Evolutionary conservation across 2,329 filamentous ascomycete species (phyloP).

Genomic region (Ceratocystis colombiana): DNA sequence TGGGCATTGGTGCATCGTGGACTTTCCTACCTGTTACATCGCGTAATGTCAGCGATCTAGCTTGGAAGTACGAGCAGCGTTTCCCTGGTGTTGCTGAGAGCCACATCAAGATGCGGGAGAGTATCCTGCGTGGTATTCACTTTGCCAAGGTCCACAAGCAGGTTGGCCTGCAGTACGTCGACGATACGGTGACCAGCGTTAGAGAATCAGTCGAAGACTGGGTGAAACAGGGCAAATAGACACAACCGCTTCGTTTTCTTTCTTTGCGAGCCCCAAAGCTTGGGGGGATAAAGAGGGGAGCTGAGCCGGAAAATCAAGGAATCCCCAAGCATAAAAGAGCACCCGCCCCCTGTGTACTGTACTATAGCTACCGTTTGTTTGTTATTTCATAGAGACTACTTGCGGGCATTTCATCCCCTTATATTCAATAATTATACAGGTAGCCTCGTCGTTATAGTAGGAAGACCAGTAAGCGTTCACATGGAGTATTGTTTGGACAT

Average conservation of each 20-base stretch:
- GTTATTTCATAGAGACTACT: constrained; percentile 23
- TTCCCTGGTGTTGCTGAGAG: constrained; percentile 74
- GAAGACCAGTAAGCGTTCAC: constrained; percentile 12
- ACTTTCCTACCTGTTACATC: constrained; percentile 79
- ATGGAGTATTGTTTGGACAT: not conserved
- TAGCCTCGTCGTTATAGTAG: not conserved
- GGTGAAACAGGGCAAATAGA: constrained; percentile 81
- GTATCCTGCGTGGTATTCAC: constrained; percentile 57
- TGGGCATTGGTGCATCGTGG: constrained; percentile 77
- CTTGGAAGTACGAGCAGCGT: constrained; percentile 87
- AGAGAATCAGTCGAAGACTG: constrained; percentile 73
- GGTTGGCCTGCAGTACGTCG: constrained; percentile 60
- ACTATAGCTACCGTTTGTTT: constrained; percentile 24
- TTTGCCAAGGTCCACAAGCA: constrained; percentile 66
- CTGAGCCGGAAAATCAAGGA: constrained; percentile 14
- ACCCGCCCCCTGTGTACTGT: constrained; percentile 20
- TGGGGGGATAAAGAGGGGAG: not conserved
- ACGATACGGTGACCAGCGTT: constrained; percentile 67
- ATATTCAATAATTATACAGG: constrained; percentile 17
- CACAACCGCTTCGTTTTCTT: not conserved
- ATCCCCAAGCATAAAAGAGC: constrained; percentile 5
- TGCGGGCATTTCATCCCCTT: constrained; percentile 20
- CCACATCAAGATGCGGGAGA: constrained; percentile 62
- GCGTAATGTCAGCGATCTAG: constrained; percentile 72
- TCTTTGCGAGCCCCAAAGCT: not conserved